A percentile compares a stretch with the other conserved stretches of the same genome.
Conservation (phyloP, 192 early-diverging fungal genomes). For the Dispira simplex region DNA sequence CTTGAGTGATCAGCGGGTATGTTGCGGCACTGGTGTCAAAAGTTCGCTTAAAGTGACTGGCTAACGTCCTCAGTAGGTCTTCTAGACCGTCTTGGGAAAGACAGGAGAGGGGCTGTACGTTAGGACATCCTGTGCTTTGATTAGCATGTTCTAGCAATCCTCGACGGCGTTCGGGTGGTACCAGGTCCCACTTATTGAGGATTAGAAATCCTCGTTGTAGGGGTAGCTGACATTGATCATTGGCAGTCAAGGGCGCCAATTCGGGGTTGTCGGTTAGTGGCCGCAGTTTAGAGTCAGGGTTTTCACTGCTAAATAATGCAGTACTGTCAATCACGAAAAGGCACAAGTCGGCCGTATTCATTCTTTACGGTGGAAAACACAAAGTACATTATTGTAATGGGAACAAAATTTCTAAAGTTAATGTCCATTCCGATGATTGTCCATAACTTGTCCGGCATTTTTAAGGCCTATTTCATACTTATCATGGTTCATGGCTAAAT, state of each 20-base stretch:
- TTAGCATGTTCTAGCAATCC: conserved; percentile 7
- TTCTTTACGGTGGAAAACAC: neutral
- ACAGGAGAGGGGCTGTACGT: conserved; percentile 17
- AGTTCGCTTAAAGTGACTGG: conserved; percentile 13
- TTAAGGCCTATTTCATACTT: too few relatives aligned
- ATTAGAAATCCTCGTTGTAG: neutral
- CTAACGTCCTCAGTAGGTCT: conserved; percentile 16
- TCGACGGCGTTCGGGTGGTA: neutral
- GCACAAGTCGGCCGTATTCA: conserved; percentile 41
- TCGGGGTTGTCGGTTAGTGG: neutral
- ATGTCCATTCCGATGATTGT: too few relatives aligned
- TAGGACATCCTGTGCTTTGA: neutral
- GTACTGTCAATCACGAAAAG: conserved; percentile 37
- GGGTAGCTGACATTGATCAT: neutral
- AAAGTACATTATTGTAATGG: too few relatives aligned
- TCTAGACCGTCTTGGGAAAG: conserved; percentile 16
- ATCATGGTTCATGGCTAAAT: neutral
- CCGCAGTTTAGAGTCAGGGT: neutral
- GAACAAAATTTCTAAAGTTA: too few relatives aligned
- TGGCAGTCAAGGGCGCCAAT: neutral
- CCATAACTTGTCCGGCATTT: too few relatives aligned
- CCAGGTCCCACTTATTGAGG: conserved; percentile 4
- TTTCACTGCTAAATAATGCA: neutral
- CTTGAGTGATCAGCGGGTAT: conserved; percentile 33
- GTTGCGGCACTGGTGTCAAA: conserved; percentile 15